A percentile compares a stretch with the other conserved stretches of the same genome.
These are phyloP conservation scores for Peronospora belbahrii DNA, from an alignment of 352 stramenopile species.

Conservation along the genomic window DNA sequence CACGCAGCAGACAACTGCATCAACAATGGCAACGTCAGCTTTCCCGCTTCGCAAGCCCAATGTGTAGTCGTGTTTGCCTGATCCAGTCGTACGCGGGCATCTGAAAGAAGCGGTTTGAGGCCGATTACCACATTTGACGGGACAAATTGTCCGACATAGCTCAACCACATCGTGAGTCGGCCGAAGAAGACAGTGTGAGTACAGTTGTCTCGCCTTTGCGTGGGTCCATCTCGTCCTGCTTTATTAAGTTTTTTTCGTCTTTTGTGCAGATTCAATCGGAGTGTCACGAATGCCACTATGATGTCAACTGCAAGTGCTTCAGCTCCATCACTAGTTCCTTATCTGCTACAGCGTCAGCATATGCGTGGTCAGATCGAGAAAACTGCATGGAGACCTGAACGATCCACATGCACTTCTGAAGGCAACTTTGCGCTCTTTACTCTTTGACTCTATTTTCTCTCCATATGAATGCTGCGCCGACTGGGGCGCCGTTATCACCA, in stretches of 20 bases:
- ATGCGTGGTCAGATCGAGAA: conserved; percentile 20
- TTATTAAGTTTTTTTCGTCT: conserved; percentile 3
- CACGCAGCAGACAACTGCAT: conserved; percentile 1
- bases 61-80: conserved; percentile 49
- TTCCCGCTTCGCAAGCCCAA: conserved; percentile 22
- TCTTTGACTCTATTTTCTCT: too few species aligned
- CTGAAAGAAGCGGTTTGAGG: conserved; percentile 56
- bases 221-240: neutral
- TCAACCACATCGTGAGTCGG: conserved; percentile 41
- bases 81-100: conserved; percentile 63
- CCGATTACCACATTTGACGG: conserved; percentile 37
- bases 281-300: conserved; percentile 3
- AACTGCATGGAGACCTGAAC: conserved; percentile 55
- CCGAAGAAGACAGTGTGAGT: conserved; percentile 41
- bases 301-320: neutral
- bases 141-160: conserved; percentile 47
- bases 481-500: too few species aligned
- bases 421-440: conserved; percentile 77
- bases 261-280: conserved; percentile 1
- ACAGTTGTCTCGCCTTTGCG: neutral
- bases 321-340: conserved; percentile 1
- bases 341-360: conserved; percentile 8
- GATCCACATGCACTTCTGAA: conserved; percentile 75
- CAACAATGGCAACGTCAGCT: conserved; percentile 2
- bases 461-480: too few species aligned